phyloP scores from a whole-genome alignment of 805 yeast species.

The Hanseniaspora valbyensis region DNA sequence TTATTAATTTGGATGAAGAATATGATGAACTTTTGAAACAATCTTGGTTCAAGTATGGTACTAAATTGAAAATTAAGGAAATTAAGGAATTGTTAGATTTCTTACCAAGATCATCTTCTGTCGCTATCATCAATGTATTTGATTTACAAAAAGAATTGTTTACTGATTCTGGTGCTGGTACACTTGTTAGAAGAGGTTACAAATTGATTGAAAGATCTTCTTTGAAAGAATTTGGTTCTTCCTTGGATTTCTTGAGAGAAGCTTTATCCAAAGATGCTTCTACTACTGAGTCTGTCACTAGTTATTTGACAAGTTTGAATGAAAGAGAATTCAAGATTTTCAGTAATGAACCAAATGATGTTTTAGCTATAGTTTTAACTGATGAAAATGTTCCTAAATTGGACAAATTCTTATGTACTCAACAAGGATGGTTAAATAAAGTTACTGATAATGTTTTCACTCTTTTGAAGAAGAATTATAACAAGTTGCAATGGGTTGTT shows the following conservation, averaged over 20 bases:
- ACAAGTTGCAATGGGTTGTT: constrained; percentile 74
- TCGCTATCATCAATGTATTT: constrained; percentile 89
- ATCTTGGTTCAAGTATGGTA: constrained; percentile 97
- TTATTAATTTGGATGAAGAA: constrained; percentile 91
- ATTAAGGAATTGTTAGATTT: constrained; percentile 88
- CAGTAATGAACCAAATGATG: constrained; percentile 94
- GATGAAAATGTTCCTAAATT: constrained; percentile 44
- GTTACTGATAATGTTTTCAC: constrained; percentile 90
- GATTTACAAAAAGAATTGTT: constrained; percentile 94
- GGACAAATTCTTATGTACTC: constrained; percentile 77
- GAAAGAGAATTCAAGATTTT: constrained; percentile 55
- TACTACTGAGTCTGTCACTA: constrained; percentile 40
- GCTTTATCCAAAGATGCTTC: constrained; percentile 71
- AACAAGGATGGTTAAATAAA: constrained; percentile 93
- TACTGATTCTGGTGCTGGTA: constrained; percentile 99
- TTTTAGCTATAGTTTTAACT: constrained; percentile 68
- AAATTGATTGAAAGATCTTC: constrained; percentile 64
- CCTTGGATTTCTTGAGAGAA: constrained; percentile 64
- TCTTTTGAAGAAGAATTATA: constrained; percentile 63
- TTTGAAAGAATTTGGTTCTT: constrained; percentile 49
- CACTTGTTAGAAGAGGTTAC: constrained; percentile 94
- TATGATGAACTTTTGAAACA: constrained; percentile 82
- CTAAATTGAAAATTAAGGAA: constrained; percentile 92
- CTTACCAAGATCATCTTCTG: constrained; percentile 93
- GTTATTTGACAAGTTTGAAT: constrained; percentile 67